phyloP scores from a whole-genome alignment of 1,139 yeast species.

The Yamadazyma taylorii region DNA sequence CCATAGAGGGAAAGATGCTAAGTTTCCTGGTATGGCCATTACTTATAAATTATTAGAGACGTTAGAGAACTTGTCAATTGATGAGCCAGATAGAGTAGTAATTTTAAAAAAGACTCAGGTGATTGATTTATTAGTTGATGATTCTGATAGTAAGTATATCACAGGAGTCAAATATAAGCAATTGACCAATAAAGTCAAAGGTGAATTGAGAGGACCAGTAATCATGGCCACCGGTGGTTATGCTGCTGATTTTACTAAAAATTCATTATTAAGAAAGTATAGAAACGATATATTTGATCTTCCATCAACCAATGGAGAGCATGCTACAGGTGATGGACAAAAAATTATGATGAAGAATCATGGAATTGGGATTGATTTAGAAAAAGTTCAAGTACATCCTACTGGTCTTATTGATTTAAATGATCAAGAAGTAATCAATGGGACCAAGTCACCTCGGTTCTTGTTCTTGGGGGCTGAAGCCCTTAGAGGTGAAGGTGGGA shows the following conservation, averaged over 20 bases:
- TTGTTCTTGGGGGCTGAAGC: slow-evolving; percentile 80
- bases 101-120: slow-evolving; percentile 58
- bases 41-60: slow-evolving; percentile 60
- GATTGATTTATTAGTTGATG: slow-evolving; percentile 46
- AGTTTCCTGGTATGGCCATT: slow-evolving; percentile 77
- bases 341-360: slow-evolving; percentile 55
- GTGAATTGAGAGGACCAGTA: slow-evolving; percentile 52
- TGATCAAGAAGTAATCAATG: slow-evolving; percentile 47
- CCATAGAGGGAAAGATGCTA: slow-evolving; percentile 66
- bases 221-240: slow-evolving; percentile 83
- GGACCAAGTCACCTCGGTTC: slow-evolving; percentile 46
- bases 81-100: slow-evolving; percentile 51
- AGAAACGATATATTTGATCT: slow-evolving; percentile 63
- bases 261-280: slow-evolving; percentile 50
- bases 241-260: slow-evolving; percentile 58
- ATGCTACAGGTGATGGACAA: slow-evolving; percentile 80
- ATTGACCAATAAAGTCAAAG: slow-evolving; percentile 33
- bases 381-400: slow-evolving; percentile 79
- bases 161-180: slow-evolving; percentile 52
- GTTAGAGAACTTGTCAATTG: slow-evolving; percentile 49
- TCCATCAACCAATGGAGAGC: slow-evolving; percentile 74
- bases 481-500: slow-evolving; percentile 75
- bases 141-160: slow-evolving; percentile 24
- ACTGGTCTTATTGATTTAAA: slow-evolving; percentile 74
- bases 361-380: slow-evolving; percentile 70